Evolutionary conservation across 768 basidiomycete genomes (phyloP).

Genomic region (Tulasnella sp.): DNA sequence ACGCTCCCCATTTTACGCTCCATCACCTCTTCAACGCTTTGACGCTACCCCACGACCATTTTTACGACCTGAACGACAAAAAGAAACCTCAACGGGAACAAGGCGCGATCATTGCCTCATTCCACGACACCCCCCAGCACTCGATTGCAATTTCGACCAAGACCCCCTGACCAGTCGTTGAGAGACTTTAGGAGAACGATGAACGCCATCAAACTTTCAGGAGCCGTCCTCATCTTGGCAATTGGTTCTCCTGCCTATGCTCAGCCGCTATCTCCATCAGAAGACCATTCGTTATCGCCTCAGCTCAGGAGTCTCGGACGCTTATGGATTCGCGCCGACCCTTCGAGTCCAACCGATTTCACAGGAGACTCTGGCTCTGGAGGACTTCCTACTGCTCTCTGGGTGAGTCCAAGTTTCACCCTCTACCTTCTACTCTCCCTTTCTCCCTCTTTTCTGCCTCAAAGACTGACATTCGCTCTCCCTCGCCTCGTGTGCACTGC

Average conservation of each 20-base stretch:
- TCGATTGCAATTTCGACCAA: not conserved
- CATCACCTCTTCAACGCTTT: not conserved
- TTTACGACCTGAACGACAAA: not conserved
- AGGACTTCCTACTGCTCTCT: not conserved
- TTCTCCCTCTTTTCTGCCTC: not conserved
- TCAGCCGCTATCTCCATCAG: not conserved
- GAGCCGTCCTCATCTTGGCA: not conserved
- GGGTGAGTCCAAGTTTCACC: not conserved
- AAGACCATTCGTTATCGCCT: not conserved
- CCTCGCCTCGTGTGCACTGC: not conserved
- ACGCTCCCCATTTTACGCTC: not conserved
- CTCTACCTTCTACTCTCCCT: not conserved
- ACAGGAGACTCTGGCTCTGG: not conserved
- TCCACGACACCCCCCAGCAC: not conserved
- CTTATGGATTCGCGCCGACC: not conserved
- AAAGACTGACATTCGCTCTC: not conserved
- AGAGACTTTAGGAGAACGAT: not conserved
- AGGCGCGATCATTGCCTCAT: not conserved
- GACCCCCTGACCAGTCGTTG: not conserved
- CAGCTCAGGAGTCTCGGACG: slow-evolving; percentile 7
- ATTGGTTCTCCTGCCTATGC: not conserved
- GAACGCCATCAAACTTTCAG: slow-evolving; percentile 5
- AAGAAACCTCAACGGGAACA: not conserved
- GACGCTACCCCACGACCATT: not conserved
- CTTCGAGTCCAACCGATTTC: not conserved